Base-by-base conservation (phyloP, 345 rosid species). In the Reutealis trisperma region DNA sequence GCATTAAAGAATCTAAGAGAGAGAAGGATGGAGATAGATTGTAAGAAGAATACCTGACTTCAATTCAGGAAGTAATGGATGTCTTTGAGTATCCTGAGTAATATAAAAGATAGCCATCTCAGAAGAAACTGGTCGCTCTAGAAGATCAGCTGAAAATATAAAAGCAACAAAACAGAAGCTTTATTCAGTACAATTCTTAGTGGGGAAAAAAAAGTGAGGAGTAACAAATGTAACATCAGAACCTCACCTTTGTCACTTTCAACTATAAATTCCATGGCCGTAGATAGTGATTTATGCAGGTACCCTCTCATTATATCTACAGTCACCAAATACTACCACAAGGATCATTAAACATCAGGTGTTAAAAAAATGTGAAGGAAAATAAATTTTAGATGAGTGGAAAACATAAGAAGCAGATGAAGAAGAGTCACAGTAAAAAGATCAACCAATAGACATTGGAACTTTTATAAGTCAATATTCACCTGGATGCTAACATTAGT, bases 61-160 rank as follows among this genome's bases (percentile, higher is more conserved):
- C 78, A 95, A 71, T 75, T 89, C 93, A 9, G 99, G 95, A 77
- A 95, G 93, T 75, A 95, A 71, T 2, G 93, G 97, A 81, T 93
- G 97, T 80, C 87, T 90, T 78, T 95, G 96, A 63, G 99, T 95
- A 72, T 93, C 96, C 81, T 91, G 99, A 72, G 98, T 93, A 67
- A 95, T 90, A 81, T 93, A 90, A 79, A 95, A 93, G 78, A 93
- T 81, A 49, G 88, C 93, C 88, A 86, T 75, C 85, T 95, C 98
- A 27, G 98, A 90, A 82, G 94, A 87, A 75, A 88, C 76, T 2
- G 97, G 94, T 75, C 71, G 82, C 77, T 87, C 87, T 45, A 82
- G 88, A 77, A 88, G 89, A 86, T 92, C 93, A 82, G 79, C 97
- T 93, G 88, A 24, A 84, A 83, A 63, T 65, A 79, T 32, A 70